Base-by-base conservation (phyloP, 1,284 basidiomycete species). In the Spongiforma sp. region DNA sequence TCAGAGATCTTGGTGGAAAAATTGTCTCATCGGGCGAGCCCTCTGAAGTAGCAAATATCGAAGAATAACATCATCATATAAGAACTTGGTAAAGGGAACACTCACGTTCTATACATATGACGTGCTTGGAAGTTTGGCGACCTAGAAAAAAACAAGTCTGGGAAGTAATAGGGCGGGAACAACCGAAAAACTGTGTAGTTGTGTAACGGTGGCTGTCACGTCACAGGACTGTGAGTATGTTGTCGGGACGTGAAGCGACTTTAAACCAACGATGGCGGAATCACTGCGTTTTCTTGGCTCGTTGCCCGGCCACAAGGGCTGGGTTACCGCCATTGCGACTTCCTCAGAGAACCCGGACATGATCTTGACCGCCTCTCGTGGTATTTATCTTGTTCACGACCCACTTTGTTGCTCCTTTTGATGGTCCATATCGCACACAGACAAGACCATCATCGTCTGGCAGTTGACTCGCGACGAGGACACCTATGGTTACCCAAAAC, bases 371-470 rank as follows among this genome's bases (percentile, higher is more conserved):
- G 95, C 96, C 72, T 99, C 96, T 69, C 90, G 96, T 85, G 95
- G 95, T 96, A 86, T 78, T 81, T 85, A 52, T 65, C 68, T 63
- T 65, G 53, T 62, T 69, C 66, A 62, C 62, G 63, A 57, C n/a
- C 62, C 56, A 62, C 52, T 59, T 66, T 62, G 60, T 68, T 65
- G 60, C 69, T 64, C 68, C 65, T 72, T 66, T 60, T 77, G 62
- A 75, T 60, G 9, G 60, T 33, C 66, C 56, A 62, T 41, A 64
- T 62, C 57, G 56, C 66, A 94, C 95, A 98, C 91, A 96, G 98
- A 99, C 92, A 99, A 98, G 89, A 98, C 96, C 68, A 94, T 99
- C 86, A 99, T 99, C 78, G 96, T 99, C 79, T 99, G 98, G 98
- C 93, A 96, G 81, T 87, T 99, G 76, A 97, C 96, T 72, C 95